Evolutionary conservation across 2,329 filamentous ascomycete species (phyloP).

Genomic region (Neofusicoccum parvum): DNA sequence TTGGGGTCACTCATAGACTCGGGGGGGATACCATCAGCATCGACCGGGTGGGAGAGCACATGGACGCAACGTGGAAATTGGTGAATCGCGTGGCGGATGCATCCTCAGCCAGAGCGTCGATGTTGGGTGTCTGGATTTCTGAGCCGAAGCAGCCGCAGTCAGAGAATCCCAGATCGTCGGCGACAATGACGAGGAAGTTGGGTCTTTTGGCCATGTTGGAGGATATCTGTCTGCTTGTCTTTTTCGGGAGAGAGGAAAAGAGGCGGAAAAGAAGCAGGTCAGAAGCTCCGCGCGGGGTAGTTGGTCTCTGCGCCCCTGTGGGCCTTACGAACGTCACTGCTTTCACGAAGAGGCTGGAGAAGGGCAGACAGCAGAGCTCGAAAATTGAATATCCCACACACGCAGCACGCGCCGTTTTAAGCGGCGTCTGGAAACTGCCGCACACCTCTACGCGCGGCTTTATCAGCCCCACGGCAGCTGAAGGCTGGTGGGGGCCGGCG

Average conservation of each 20-base stretch:
- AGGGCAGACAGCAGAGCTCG: neutral
- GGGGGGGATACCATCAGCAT: slow-evolving; percentile 57
- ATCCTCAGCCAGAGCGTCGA: slow-evolving; percentile 52
- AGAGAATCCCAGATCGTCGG: slow-evolving; percentile 63
- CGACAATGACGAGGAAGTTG: slow-evolving; percentile 63
- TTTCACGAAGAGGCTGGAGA: neutral
- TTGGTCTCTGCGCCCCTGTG: neutral
- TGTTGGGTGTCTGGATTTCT: slow-evolving; percentile 62
- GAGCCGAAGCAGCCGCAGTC: slow-evolving; percentile 62
- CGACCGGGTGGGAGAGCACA: slow-evolving; percentile 65
- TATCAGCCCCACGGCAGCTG: neutral
- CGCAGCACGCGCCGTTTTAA: neutral
- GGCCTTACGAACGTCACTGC: neutral
- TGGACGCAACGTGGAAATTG: slow-evolving; percentile 65
- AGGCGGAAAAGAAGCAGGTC: no score
- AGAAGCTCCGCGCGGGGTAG: neutral
- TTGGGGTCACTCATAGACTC: no score
- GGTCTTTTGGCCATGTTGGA: slow-evolving; percentile 41
- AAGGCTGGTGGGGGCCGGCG: neutral
- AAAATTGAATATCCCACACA: neutral
- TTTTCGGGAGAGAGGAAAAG: no score
- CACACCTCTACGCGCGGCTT: neutral
- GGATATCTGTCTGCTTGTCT: no score
- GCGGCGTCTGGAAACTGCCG: neutral
- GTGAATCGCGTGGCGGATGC: slow-evolving; percentile 59